Conservation (phyloP, 139 green algal species). For the Choricystis sp. region DNA sequence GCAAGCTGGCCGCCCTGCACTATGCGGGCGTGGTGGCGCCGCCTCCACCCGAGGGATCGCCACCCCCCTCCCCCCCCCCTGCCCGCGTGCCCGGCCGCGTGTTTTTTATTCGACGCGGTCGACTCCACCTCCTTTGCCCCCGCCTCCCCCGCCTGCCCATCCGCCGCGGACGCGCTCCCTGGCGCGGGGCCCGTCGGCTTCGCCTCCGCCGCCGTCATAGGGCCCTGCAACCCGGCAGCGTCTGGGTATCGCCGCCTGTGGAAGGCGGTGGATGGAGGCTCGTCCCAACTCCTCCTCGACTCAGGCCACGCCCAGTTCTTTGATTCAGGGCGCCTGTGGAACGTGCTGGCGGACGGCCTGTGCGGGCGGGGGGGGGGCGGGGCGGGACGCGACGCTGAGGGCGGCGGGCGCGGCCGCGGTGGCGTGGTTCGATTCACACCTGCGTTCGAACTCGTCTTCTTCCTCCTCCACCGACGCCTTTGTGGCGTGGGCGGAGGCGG, state of each 20-base stretch:
- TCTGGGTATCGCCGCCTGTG: slow-evolving; percentile 6
- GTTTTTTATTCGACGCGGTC: slow-evolving; percentile 29
- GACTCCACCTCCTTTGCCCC: slow-evolving; percentile 11
- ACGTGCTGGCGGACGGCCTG: slow-evolving; percentile 10
- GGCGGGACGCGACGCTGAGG: not conserved
- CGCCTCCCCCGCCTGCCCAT: not conserved
- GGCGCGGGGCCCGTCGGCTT: not conserved
- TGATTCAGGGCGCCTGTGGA: slow-evolving; percentile 9
- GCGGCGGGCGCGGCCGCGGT: no score
- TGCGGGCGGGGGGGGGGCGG: slow-evolving; percentile 3
- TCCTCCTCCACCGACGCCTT: no score
- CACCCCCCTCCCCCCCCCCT: not conserved
- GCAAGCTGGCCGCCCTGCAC: slow-evolving; percentile 27
- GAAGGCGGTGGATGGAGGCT: not conserved
- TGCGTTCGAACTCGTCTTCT: no score
- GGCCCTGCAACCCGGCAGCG: not conserved
- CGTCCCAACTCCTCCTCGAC: slow-evolving; percentile 7
- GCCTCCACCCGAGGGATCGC: no score
- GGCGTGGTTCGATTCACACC: not conserved
- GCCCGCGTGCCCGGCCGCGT: slow-evolving; percentile 1
- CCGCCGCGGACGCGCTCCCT: not conserved
- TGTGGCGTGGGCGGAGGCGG: no score
- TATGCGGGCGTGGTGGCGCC: slow-evolving; percentile 4
- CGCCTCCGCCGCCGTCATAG: not conserved
- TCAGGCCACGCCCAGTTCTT: slow-evolving; percentile 19